Conservation (phyloP, 495 filamentous ascomycete genomes). For the Aspergillus funiculosus region DNA sequence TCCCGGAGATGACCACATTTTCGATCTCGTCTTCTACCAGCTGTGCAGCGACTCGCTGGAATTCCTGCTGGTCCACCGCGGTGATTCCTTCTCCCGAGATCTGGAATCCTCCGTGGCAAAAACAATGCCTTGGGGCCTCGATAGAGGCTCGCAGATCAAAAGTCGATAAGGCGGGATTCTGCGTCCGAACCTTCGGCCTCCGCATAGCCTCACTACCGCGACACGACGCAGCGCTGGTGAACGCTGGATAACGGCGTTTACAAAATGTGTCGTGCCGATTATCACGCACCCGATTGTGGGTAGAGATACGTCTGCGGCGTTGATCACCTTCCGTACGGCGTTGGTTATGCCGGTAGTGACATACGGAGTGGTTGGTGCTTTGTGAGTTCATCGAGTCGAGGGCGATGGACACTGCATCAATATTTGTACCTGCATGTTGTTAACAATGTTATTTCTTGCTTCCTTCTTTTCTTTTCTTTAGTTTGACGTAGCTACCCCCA, state of each 20-base stretch:
- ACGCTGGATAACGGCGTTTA: conserved; percentile 57
- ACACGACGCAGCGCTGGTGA: conserved; percentile 43
- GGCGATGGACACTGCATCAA: conserved; percentile 51
- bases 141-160: conserved; percentile 29
- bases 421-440: conserved; percentile 48
- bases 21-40: conserved; percentile 22
- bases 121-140: conserved; percentile 15
- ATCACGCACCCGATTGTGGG: conserved; percentile 48
- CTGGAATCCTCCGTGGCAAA: conserved; percentile 22
- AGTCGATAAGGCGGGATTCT: conserved; percentile 49
- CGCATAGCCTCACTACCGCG: conserved; percentile 49
- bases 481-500: no score
- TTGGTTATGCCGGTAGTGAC: conserved; percentile 50
- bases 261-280: conserved; percentile 59
- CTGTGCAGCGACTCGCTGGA: conserved; percentile 8
- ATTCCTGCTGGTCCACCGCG: conserved; percentile 15
- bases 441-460: no score
- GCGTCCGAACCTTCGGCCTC: conserved; percentile 40
- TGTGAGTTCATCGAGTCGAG: conserved; percentile 46
- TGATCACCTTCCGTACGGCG: conserved; percentile 44
- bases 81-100: conserved; percentile 23
- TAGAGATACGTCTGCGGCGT: conserved; percentile 32
- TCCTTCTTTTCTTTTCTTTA: no score
- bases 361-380: conserved; percentile 54
- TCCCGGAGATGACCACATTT: conserved; percentile 50